Percentiles rank a stretch among this genome's conserved stretches.
Conservation (phyloP, 225 moss, liverwort and hornwort genomes). For the Marchantia paleacea region DNA sequence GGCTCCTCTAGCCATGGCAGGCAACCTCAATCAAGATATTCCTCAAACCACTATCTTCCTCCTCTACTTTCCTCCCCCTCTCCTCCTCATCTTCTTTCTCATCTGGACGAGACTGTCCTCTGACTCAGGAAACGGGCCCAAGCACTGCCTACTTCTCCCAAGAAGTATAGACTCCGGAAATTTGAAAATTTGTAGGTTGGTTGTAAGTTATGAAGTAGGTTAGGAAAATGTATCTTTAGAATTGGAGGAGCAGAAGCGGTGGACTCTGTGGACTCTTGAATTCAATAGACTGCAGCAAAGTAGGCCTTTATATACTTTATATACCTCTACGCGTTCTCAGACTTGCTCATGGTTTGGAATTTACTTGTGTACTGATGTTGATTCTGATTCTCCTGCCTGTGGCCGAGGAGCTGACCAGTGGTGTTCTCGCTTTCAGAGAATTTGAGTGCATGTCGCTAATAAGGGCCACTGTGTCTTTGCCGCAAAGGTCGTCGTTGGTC, state of each 20-base stretch:
- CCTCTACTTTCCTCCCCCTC: neutral
- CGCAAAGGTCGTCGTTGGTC: too few species aligned
- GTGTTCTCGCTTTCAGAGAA: too few species aligned
- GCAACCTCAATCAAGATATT: neutral
- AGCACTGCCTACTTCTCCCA: conserved; percentile 12
- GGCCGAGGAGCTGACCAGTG: too few species aligned
- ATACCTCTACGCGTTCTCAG: too few species aligned
- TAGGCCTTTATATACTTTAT: neutral
- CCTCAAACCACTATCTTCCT: neutral
- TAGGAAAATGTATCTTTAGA: neutral
- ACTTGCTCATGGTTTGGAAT: too few species aligned
- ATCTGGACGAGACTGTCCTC: neutral
- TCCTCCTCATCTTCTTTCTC: too few species aligned
- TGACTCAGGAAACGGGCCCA: neutral
- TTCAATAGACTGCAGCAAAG: conserved; percentile 12
- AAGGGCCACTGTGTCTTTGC: too few species aligned
- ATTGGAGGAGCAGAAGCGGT: conserved; percentile 1
- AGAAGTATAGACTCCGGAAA: conserved; percentile 4
- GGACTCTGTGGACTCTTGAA: conserved; percentile 12
- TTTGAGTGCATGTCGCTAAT: too few species aligned
- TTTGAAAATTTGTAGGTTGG: neutral
- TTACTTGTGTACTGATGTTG: too few species aligned
- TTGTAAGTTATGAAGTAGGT: conserved; percentile 11
- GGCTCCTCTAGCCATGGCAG: neutral
- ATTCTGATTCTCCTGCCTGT: too few species aligned